Evolutionary conservation across 2,329 filamentous ascomycete species (phyloP), one percentile per base, ranked within the genome.

Genomic region (Leptographium galeiforme): DNA sequence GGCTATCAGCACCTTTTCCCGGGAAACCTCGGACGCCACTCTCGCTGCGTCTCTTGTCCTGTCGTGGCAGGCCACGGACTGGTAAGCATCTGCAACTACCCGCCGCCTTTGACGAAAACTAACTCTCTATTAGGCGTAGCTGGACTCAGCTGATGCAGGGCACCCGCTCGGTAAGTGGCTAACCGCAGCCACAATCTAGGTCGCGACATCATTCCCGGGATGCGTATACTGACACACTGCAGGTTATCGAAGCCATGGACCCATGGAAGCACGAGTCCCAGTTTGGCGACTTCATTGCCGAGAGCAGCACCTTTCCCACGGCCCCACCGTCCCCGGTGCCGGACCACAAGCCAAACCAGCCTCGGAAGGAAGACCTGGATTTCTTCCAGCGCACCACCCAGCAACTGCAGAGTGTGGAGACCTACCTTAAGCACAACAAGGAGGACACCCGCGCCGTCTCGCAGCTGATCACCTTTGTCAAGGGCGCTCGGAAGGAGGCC

Each of bases 51-150:
- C 91, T 32, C 81, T 96, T 46, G 79, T 97, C 48, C 77, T 98
- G 50, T 94, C 90, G 40, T 97, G 93, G 90, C 91, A 97, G 72
- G 87, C 89, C 53, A 93, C 85, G 56, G 91, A 97, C 72, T 97
- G 90, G 91, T 94, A 77, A 75, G 53, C 25, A 25, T 25, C 25
- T 25, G 25, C 25, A 25, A 25, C 25, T 25, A 25, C 25, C 25
- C 25, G 25, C 25, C 25, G 2, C 25, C 5, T 2, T 2, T 25
- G 25, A 25, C 25, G 25, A 25, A 25, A 4, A 41, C 63, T 66
- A 66, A 72, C 63, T 43, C 60, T 33, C 19, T 40, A 62, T 57
- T 65, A 95, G 89, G 87, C 84, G 85, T 67, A 87, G 84, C 69
- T 97, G 91, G 91, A 89, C 85, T 58, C 90, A 90, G 60, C 74